phyloP scores from a whole-genome alignment of 805 yeast genomes.

The Saccharomycopsis sp. region DNA sequence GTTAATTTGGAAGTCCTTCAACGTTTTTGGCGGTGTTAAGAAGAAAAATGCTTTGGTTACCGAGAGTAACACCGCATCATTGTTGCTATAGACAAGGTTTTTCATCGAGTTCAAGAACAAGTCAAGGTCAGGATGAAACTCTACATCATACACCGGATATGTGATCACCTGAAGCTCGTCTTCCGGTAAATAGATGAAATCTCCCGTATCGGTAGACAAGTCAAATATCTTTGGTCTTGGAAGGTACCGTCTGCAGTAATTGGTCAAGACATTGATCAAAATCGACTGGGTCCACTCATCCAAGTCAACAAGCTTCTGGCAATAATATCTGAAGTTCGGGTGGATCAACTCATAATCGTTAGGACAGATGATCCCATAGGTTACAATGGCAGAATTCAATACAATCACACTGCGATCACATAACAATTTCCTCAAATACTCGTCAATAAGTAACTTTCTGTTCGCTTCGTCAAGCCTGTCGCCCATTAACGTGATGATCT shows the following conservation, averaged over 20 bases:
- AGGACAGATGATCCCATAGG: slow-evolving; percentile 48
- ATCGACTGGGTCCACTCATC: slow-evolving; percentile 69
- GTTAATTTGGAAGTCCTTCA: slow-evolving; percentile 44
- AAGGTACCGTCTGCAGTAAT: slow-evolving; percentile 58
- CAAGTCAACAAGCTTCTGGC: slow-evolving; percentile 41
- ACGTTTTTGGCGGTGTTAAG: slow-evolving; percentile 50
- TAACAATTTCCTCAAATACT: slow-evolving; percentile 45
- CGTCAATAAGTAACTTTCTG: slow-evolving; percentile 21
- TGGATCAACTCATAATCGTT: slow-evolving; percentile 63
- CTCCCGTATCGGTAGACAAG: slow-evolving; percentile 26
- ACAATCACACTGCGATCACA: slow-evolving; percentile 64
- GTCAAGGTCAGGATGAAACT: slow-evolving; percentile 49
- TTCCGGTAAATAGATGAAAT: slow-evolving; percentile 38
- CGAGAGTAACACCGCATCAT: slow-evolving; percentile 57
- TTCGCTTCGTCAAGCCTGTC: slow-evolving; percentile 4
- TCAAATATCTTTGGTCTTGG: slow-evolving; percentile 43
- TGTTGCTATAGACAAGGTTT: slow-evolving; percentile 42
- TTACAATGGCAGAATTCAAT: slow-evolving; percentile 58
- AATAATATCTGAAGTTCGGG: slow-evolving; percentile 55
- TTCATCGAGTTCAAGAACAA: slow-evolving; percentile 44
- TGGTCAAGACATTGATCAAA: slow-evolving; percentile 55
- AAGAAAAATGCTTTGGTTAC: slow-evolving; percentile 49
- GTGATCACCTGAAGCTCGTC: slow-evolving; percentile 30
- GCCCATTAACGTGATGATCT: slow-evolving; percentile 31
- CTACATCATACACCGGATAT: slow-evolving; percentile 36